Percentiles rank a stretch among this genome's conserved stretches.
These are phyloP conservation scores for Eucalyptus guilfoylei DNA, from an alignment of 345 rosid genomes.

Conservation along the genomic window DNA sequence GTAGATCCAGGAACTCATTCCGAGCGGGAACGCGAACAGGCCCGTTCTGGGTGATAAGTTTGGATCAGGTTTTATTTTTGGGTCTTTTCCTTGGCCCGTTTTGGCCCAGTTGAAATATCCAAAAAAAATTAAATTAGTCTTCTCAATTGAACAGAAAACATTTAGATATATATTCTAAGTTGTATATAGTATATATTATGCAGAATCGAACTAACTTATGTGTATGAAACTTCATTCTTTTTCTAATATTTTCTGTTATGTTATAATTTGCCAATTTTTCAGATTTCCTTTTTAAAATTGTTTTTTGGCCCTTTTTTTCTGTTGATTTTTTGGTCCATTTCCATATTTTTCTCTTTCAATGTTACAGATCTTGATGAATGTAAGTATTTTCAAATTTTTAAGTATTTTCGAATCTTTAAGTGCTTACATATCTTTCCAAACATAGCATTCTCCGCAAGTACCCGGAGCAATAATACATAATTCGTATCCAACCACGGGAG, in stretches of 20 bases:
- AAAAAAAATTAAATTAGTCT: not conserved
- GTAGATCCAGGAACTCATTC: not conserved
- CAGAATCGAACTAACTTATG: not conserved
- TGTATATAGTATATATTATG: not conserved
- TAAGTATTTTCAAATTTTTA: not conserved
- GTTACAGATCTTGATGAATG: not conserved
- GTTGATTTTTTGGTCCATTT: not conserved
- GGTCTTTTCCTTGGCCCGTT: conserved; percentile 29
- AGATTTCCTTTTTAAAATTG: not conserved
- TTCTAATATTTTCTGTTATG: not conserved
- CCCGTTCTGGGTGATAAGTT: conserved; percentile 3
- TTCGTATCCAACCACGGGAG: no score
- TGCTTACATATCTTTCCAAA: not conserved
- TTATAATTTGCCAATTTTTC: not conserved
- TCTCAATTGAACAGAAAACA: not conserved
- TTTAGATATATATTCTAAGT: not conserved
- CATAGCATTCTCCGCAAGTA: not conserved
- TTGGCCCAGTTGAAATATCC: not conserved
- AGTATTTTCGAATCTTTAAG: not conserved
- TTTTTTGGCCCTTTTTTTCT: not conserved
- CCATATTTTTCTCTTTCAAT: not conserved
- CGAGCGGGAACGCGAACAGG: not conserved
- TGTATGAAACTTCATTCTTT: not conserved
- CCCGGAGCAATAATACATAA: not conserved
- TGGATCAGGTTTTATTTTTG: not conserved